These are phyloP conservation scores for Acanthochlamys bracteata DNA, from an alignment of 106 monocot species.

Conservation along the genomic window DNA sequence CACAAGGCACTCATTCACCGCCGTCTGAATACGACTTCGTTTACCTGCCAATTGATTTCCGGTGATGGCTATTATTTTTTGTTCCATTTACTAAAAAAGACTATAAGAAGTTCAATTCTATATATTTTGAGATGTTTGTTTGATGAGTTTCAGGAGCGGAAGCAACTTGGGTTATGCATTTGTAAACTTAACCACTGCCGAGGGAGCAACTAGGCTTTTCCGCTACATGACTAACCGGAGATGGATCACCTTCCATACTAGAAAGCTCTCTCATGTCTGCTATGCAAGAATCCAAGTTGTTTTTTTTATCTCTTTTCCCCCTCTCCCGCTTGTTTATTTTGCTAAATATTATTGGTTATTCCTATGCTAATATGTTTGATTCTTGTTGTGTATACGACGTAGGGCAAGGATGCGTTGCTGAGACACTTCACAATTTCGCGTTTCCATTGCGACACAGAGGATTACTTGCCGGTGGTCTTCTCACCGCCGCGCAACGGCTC, in stretches of 20 bases:
- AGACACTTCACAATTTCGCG: slow-evolving; percentile 24
- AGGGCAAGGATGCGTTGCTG: slow-evolving; percentile 28
- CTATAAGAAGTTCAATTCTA: not conserved
- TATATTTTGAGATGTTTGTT: not conserved
- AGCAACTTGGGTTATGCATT: slow-evolving; percentile 41
- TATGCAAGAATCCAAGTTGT: slow-evolving; percentile 39
- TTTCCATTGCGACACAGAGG: slow-evolving; percentile 28
- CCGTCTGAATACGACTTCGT: slow-evolving; percentile 38
- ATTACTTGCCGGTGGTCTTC: slow-evolving; percentile 33
- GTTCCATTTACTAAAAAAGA: not conserved
- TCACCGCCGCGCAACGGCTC: slow-evolving; percentile 29
- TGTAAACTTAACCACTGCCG: slow-evolving; percentile 36
- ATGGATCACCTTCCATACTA: slow-evolving; percentile 28
- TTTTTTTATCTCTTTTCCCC: too few species aligned
- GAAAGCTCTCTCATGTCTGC: slow-evolving; percentile 30
- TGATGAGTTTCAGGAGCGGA: slow-evolving; percentile 16
- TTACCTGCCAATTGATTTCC: slow-evolving; percentile 46
- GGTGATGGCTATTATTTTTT: slow-evolving; percentile 10
- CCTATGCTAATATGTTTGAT: not conserved
- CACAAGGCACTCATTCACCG: not conserved
- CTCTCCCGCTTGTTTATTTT: too few species aligned
- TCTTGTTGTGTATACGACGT: not conserved
- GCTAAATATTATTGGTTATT: too few species aligned
- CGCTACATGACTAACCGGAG: slow-evolving; percentile 6
- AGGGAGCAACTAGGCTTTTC: slow-evolving; percentile 20